Conservation (phyloP, 805 yeast genomes). For the Candida pini region DNA sequence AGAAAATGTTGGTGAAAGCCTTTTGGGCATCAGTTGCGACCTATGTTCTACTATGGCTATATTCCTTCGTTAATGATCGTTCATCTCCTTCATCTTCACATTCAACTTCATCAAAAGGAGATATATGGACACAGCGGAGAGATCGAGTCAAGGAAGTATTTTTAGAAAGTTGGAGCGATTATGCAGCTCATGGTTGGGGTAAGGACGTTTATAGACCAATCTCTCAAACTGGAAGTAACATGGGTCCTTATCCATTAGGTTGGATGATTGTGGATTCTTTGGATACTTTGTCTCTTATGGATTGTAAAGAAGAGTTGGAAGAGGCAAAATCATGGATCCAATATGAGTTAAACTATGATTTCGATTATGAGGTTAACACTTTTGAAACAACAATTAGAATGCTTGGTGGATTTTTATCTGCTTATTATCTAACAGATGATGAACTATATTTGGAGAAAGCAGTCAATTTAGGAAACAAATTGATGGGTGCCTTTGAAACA, state of each 20-base stretch:
- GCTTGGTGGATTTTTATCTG: slow-evolving; percentile 90
- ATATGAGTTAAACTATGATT: slow-evolving; percentile 60
- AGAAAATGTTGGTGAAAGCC: slow-evolving; percentile 38
- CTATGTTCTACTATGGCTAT: slow-evolving; percentile 35
- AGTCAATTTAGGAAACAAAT: slow-evolving; percentile 66
- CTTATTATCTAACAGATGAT: slow-evolving; percentile 64
- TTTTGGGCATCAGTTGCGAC: slow-evolving; percentile 35
- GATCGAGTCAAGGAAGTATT: slow-evolving; percentile 62
- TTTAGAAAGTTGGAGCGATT: slow-evolving; percentile 71
- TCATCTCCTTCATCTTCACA: slow-evolving; percentile 1
- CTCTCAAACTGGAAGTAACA: slow-evolving; percentile 55
- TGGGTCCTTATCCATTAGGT: slow-evolving; percentile 80
- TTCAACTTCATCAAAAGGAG: slow-evolving; percentile 1
- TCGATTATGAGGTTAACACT: slow-evolving; percentile 71
- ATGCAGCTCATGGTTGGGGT: slow-evolving; percentile 78
- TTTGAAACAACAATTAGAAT: slow-evolving; percentile 94
- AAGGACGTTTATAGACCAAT: slow-evolving; percentile 71
- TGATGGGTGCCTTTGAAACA: slow-evolving; percentile 64
- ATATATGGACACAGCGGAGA: slow-evolving; percentile 44
- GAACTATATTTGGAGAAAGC: slow-evolving; percentile 75
- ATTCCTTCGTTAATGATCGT: slow-evolving; percentile 7
- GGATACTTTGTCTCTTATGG: slow-evolving; percentile 80
- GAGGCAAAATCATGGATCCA: slow-evolving; percentile 73
- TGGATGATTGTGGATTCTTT: slow-evolving; percentile 90
- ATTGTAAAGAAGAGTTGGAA: slow-evolving; percentile 51